phyloP scores from a whole-genome alignment of 257 asterid species.

The Plectranthus barbatus region DNA sequence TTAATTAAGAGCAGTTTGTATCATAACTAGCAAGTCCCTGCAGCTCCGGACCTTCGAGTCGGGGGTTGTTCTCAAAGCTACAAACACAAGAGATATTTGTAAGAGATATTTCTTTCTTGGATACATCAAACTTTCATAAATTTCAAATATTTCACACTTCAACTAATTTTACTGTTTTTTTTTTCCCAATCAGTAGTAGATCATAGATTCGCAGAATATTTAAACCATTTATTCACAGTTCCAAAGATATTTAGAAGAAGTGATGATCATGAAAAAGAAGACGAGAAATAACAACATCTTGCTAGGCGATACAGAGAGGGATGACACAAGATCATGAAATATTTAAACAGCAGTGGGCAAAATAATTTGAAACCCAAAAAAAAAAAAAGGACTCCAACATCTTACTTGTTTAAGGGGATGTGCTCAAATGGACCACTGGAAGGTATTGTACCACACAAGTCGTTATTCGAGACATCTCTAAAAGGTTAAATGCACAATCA shows the following conservation, averaged over 20 bases:
- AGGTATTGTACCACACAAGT: slow-evolving; percentile 87
- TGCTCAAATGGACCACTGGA: slow-evolving; percentile 80
- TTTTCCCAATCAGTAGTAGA: not conserved
- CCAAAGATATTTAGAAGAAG: not conserved
- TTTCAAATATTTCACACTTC: not conserved
- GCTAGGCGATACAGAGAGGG: not conserved
- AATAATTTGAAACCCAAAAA: not conserved
- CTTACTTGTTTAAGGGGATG: slow-evolving; percentile 90
- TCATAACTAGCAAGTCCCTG: slow-evolving; percentile 84
- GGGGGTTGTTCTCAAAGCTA: slow-evolving; percentile 84
- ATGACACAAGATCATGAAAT: not conserved
- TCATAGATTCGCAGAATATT: not conserved
- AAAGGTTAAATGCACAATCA: slow-evolving; percentile 15
- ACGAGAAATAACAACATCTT: not conserved
- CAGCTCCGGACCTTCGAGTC: slow-evolving; percentile 85
- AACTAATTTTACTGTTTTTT: not conserved
- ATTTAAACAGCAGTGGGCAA: not conserved
- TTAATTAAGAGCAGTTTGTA: slow-evolving; percentile 55
- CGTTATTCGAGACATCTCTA: slow-evolving; percentile 90
- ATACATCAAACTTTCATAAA: slow-evolving; percentile 4
- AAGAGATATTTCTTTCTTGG: no score
- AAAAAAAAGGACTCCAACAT: not conserved
- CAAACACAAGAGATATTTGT: not conserved
- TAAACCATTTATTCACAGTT: not conserved
- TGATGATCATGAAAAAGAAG: not conserved